A percentile compares a stretch with the other conserved stretches of the same genome.
Conservation (phyloP, 345 rosid species). For the Xanthoceras sorbifolium region DNA sequence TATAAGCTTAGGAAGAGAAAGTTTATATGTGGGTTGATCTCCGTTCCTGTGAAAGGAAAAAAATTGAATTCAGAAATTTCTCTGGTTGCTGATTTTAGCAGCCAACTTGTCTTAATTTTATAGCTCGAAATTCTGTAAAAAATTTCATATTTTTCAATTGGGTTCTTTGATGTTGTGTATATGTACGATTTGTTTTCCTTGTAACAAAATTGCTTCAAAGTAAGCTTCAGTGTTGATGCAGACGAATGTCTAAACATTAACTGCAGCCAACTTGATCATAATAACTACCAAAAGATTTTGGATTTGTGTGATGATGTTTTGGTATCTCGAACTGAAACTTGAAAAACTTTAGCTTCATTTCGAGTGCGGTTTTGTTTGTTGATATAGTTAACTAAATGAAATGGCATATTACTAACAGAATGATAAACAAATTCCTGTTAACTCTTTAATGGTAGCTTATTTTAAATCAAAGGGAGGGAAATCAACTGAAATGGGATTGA, state of each 20-base stretch:
- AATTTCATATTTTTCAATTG: too few relatives aligned
- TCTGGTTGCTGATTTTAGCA: slow-evolving; percentile 5
- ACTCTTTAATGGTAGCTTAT: neutral
- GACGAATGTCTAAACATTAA: neutral
- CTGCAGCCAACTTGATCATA: neutral
- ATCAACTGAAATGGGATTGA: neutral
- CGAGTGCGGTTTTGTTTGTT: neutral
- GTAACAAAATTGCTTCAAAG: neutral
- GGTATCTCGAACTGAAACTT: neutral
- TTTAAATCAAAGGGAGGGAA: neutral
- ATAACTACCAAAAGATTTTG: slow-evolving; percentile 5
- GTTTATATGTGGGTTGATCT: slow-evolving; percentile 10
- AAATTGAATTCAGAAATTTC: neutral
- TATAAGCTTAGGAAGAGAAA: neutral
- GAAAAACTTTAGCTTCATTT: neutral
- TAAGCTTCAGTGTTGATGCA: neutral
- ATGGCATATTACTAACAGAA: neutral
- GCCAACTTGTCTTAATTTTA: neutral
- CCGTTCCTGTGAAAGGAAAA: neutral
- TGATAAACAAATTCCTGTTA: neutral
- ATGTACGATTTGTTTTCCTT: neutral
- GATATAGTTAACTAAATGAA: neutral
- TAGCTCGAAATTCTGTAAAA: neutral
- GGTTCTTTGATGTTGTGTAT: neutral
- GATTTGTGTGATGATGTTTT: neutral